These are phyloP conservation scores for Emergomyces africanus DNA, from an alignment of 2,329 filamentous ascomycete species.

Conservation along the genomic window DNA sequence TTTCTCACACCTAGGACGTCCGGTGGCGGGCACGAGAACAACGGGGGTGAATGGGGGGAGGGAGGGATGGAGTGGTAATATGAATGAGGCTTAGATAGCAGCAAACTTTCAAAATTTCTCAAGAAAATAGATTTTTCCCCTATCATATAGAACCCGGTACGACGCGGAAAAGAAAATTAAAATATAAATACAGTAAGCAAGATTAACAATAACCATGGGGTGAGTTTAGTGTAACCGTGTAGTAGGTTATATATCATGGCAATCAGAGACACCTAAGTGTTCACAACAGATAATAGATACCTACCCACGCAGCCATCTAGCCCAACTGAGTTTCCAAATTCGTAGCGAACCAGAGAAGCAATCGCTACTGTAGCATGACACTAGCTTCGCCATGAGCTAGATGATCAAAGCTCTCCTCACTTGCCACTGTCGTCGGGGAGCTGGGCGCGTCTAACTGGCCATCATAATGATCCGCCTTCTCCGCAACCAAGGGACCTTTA, in stretches of 20 bases:
- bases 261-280: neutral
- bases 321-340: neutral
- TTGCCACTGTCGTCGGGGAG: conserved; percentile 28
- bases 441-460: conserved; percentile 15
- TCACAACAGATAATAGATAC: too few relatives aligned
- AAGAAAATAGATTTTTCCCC: neutral
- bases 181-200: too few relatives aligned
- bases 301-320: neutral
- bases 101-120: neutral
- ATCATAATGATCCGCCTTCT: conserved; percentile 7
- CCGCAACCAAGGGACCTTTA: neutral
- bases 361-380: conserved; percentile 15
- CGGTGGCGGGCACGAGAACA: neutral
- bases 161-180: neutral
- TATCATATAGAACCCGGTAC: neutral
- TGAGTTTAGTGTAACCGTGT: neutral
- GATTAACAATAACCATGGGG: neutral
- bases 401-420: conserved; percentile 37
- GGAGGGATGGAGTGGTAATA: neutral
- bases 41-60: neutral
- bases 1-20: neutral
- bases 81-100: neutral
- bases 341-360: neutral
- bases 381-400: conserved; percentile 33
- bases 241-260: neutral